Evolutionary conservation across 2,329 filamentous ascomycete species (phyloP), one percentile per base, ranked within the genome.

Genomic region (Pyrenophora seminiperda): DNA sequence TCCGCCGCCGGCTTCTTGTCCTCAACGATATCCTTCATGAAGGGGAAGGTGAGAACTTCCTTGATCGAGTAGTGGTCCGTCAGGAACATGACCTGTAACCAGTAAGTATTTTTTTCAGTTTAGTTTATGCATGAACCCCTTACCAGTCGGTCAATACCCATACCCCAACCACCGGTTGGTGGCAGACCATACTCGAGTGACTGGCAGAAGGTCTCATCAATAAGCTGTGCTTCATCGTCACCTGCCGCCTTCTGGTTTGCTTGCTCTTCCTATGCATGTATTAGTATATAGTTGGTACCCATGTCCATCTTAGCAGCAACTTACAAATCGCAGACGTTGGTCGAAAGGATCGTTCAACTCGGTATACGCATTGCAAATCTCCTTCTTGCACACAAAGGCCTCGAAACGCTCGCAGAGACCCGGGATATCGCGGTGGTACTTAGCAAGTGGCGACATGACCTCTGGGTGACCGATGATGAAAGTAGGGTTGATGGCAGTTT

Each of bases 331-430:
- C 44, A 64, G 78, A 55, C 94, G 85, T 80, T 99, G 94, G 75
- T 97, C 92, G 67, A 96, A 93, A 48, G 93, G 91, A 68, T 97
- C 90, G 81, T 96, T 95, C 83, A 99, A 87, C 84, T 99, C 94
- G 31, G 93, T 97, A 78, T 97, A 95, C 5, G 92, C 92, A 71
- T 99, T 97, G 68, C 88, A 88, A 62, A 97, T 97, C 74, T 97
- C 93, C 84, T 94, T 95, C 82, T 91, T 95, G 81, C 88, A 91
- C 37, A 97, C 94, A 63, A 99, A 99, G 9, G 90, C 92, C 77
- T 99, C 94, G 75, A 97, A 97, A 47, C 94, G 89, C 80, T 99
- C 94, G 73, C 91, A 97, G 90, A 99, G 61, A 65, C 63, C 94
- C 44, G 87, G 83, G 56, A 85, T 84, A 38, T 81, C 77, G 60